Evolutionary conservation across 1,284 basidiomycete species (phyloP), one percentile per base, ranked within the genome.

Genomic region (Puccinia horiana): DNA sequence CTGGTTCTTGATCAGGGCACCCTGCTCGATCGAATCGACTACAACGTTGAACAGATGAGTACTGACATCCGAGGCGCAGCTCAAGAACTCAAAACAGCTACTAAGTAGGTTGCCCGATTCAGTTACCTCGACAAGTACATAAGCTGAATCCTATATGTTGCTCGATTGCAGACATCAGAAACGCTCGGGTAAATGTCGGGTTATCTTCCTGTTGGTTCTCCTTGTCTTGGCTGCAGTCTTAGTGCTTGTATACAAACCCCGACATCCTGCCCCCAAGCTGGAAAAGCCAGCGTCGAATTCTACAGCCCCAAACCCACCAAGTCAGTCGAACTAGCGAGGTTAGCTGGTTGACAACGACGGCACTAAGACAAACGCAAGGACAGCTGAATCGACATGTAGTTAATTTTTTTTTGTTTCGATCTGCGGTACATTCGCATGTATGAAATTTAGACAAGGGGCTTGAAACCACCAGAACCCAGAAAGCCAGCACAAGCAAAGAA

Each of bases 1-100:
- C 90, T 99, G 83, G 95, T 99, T 81, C 98, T 99, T 84, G 97
- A 99, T 87, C 97, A 99, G 87, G 97, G 97, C 16, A 98, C 96
- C 12, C 90, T 99, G 77, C 90, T 99, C 81, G 97, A 99, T 87
- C 93, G 94, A 58, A 91, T 99, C 81, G 97, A 99, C 88, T 99
- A 95, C 88, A 99, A 99, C 86, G 94, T 99, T 81, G 95, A 98
- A 87, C 92, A 93, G 87, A 95, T 96, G 29, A 92, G 92, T 9
- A 90, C 90, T 32, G 91, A 95, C 81, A 90, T 97, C 86, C 87
- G 91, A 81, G 93, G 93, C 54, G 94, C 96, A 4, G 95, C 93
- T 35, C 90, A 91, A 85, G 95, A 98, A 85, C 89, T 99, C 63
- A 89, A 92, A 79, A 89, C 91, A 5, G 97, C 97, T 2, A 93